Evolutionary conservation across 345 rosid species (phyloP).

Genomic region (Passiflora organensis): DNA sequence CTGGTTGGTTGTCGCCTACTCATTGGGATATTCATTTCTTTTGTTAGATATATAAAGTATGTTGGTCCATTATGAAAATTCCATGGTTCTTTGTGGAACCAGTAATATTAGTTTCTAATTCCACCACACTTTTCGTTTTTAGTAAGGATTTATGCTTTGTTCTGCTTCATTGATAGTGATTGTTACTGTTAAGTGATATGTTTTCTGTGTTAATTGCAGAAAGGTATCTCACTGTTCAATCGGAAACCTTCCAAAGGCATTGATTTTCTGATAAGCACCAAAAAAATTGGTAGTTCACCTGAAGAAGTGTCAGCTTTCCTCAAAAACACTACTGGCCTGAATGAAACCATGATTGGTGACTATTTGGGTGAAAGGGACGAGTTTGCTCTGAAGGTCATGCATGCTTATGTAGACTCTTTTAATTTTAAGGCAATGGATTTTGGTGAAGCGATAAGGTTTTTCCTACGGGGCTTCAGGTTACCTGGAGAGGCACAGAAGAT

Average conservation of each 20-base stretch:
- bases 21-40: neutral
- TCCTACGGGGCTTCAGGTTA: slow-evolving; percentile 79
- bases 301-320: slow-evolving; percentile 81
- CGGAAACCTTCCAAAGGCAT: slow-evolving; percentile 90
- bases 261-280: slow-evolving; percentile 65
- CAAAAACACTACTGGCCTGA: slow-evolving; percentile 62
- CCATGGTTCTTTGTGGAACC: too few species aligned
- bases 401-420: slow-evolving; percentile 91
- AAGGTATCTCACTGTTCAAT: slow-evolving; percentile 78
- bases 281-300: slow-evolving; percentile 70
- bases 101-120: neutral
- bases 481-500: slow-evolving; percentile 99
- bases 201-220: slow-evolving; percentile 56
- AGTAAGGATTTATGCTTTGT: neutral
- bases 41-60: too few species aligned
- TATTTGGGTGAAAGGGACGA: slow-evolving; percentile 97
- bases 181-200: slow-evolving; percentile 17
- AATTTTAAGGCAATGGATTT: slow-evolving; percentile 77
- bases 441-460: slow-evolving; percentile 90
- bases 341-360: slow-evolving; percentile 86
- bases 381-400: slow-evolving; percentile 82
- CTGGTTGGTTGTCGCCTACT: slow-evolving; percentile 46
- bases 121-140: neutral
- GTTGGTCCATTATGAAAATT: too few species aligned
- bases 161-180: neutral